A percentile compares a stretch with the other conserved stretches of the same genome.
Evolutionary conservation across 108 stramenopile genomes (phyloP).

Genomic region (Conticribra guillardii): DNA sequence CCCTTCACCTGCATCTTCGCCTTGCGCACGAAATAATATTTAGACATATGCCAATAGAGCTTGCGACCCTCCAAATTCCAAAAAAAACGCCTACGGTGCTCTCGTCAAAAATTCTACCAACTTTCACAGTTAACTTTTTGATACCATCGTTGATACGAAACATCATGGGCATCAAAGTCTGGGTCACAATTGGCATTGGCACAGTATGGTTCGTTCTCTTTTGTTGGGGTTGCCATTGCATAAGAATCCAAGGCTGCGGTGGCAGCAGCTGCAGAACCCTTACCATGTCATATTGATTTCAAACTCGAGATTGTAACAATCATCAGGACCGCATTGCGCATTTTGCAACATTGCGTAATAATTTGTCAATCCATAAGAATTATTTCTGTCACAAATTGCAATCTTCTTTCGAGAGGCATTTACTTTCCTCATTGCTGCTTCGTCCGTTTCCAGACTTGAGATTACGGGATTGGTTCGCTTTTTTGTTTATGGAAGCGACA

Average conservation of each 20-base stretch:
- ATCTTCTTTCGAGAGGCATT: constrained; percentile 59
- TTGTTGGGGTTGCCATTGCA: too few species aligned
- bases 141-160: constrained; percentile 88
- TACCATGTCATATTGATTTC: constrained; percentile 61
- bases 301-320: constrained; percentile 85
- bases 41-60: background rate
- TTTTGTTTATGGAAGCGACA: constrained; percentile 72
- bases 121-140: constrained; percentile 89
- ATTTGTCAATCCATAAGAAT: constrained; percentile 27
- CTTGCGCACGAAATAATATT: too few species aligned
- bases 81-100: constrained; percentile 60
- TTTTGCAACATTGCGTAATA: constrained; percentile 50
- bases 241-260: too few species aligned
- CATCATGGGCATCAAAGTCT: constrained; percentile 78
- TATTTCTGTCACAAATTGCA: constrained; percentile 56
- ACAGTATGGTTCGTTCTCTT: constrained; percentile 74
- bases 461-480: constrained; percentile 89
- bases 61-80: background rate
- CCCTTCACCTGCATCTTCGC: too few species aligned
- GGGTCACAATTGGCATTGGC: constrained; percentile 62
- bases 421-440: constrained; percentile 66
- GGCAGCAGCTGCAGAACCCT: constrained; percentile 30
- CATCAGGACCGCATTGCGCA: constrained; percentile 50
- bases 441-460: constrained; percentile 81
- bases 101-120: constrained; percentile 81